phyloP scores from a whole-genome alignment of 345 rosid genomes.

The Pistacia vera region DNA sequence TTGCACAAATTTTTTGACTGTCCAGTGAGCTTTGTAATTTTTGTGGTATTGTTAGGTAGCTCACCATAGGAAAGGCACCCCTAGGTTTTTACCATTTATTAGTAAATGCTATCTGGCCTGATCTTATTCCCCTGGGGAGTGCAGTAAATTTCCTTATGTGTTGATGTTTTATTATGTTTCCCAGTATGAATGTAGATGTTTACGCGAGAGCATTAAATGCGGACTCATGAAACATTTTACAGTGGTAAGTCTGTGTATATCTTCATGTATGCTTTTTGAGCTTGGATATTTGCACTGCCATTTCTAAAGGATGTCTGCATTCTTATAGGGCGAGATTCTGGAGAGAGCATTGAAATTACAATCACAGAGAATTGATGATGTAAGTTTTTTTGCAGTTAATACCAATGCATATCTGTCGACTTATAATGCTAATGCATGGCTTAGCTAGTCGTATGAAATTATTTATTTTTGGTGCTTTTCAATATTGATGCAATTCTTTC shows the following conservation, averaged over 20 bases:
- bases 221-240: conserved; percentile 66
- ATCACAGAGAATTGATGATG: conserved; percentile 63
- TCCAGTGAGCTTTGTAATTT: conserved; percentile 3
- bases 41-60: conserved; percentile 9
- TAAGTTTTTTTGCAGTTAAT: conserved; percentile 39
- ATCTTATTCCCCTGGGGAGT: not conserved
- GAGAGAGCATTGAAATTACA: conserved; percentile 66
- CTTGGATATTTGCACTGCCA: conserved; percentile 1
- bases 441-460: not conserved
- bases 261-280: conserved; percentile 16
- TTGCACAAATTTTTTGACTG: not conserved
- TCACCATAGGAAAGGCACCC: not conserved
- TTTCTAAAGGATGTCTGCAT: conserved; percentile 14
- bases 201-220: conserved; percentile 67
- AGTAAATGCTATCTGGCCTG: not conserved
- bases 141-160: not conserved
- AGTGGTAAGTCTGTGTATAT: conserved; percentile 55
- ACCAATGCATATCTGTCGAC: not conserved
- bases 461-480: not conserved
- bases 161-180: conserved; percentile 27
- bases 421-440: not conserved
- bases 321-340: conserved; percentile 75
- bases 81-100: not conserved
- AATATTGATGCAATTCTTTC: not conserved
- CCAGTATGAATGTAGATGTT: conserved; percentile 83